Base-by-base conservation (phyloP, 768 basidiomycete species). In the Russula compacta region DNA sequence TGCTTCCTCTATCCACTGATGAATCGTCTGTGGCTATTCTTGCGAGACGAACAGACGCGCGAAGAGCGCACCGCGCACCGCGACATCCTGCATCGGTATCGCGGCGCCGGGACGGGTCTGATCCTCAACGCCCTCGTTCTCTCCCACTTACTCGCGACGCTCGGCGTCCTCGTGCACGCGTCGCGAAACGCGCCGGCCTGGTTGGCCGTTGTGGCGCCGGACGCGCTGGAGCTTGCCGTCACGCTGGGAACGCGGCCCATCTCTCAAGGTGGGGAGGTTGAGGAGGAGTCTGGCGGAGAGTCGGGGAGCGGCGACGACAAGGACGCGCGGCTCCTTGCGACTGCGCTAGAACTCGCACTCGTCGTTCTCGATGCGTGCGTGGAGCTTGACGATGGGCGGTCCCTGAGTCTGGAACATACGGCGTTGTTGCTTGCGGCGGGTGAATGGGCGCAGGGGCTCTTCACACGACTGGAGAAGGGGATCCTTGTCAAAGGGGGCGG, bases 11-110 rank as follows among this genome's bases (percentile, higher is more conserved):
- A 86, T 61, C 97, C 97, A 0, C 76, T 98, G 55, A 81, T 98
- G 73, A 88, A 94, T 67, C 83, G 86, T n/a, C 97, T 98, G 73
- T 99, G 94, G 94, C 69, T 80, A n/a, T 92, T 95, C 74, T 81
- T 97, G 48, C 83, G 89, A 7, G 92, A 95, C 67, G 86, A 90
- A 68, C 84, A 89, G 66, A 78, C 81, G 2, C 80, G 91, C 40
- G 89, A 92, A 68, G 80, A 83, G 54, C 80, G 89, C 44, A 86
- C 86, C 2, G 77, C 81, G 2, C 78, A 79, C 43, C 77, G 77
- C n/a, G 73, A 79, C 32, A 75, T 75, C n/a, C 70, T 83, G 32
- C 71, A 79, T 44, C 78, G 77, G 56, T 92, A 90, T 68, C 79
- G 79, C 15, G 83, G 87, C 1, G 83, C 88, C 0, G 92, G 91